Conservation (phyloP, 208 protist genomes). For the Crithidia acanthocephali region DNA sequence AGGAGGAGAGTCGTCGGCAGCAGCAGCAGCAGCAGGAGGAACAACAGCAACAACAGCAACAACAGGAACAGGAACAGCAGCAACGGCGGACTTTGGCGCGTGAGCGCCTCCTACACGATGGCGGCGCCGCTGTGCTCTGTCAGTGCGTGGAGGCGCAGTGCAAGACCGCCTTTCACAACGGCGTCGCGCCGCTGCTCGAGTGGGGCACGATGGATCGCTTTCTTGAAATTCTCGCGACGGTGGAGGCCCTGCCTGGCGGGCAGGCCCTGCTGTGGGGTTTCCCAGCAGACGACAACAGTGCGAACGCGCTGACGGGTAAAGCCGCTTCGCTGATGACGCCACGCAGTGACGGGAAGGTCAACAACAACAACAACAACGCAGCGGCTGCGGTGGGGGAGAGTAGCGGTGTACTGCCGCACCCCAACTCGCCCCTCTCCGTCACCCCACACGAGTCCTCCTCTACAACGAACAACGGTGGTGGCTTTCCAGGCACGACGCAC, state of each 20-base stretch:
- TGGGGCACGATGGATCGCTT: slow-evolving; percentile 61
- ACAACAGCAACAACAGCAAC: neutral
- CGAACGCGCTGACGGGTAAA: too few relatives aligned
- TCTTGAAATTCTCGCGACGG: slow-evolving; percentile 48
- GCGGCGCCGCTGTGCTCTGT: slow-evolving; percentile 41
- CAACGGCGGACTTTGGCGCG: slow-evolving; percentile 32
- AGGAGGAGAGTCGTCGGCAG: too few relatives aligned
- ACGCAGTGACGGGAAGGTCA: neutral
- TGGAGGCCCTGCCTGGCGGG: slow-evolving; percentile 24
- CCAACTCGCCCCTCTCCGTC: neutral
- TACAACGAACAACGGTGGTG: neutral
- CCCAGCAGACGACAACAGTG: neutral
- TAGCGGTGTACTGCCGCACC: neutral
- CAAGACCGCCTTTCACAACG: slow-evolving; percentile 45
- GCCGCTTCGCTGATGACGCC: slow-evolving; percentile 5
- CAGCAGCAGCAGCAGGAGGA: neutral
- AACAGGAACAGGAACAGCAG: neutral
- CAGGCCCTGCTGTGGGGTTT: slow-evolving; percentile 29
- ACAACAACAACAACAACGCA: neutral
- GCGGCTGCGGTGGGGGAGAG: neutral
- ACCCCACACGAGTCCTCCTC: neutral
- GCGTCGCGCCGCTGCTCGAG: slow-evolving; percentile 41
- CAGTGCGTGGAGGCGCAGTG: slow-evolving; percentile 40
- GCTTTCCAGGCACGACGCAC: neutral
- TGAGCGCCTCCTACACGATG: slow-evolving; percentile 56